Evolutionary conservation across 2,329 filamentous ascomycete genomes (phyloP).

Genomic region (Aspergillus sp.): DNA sequence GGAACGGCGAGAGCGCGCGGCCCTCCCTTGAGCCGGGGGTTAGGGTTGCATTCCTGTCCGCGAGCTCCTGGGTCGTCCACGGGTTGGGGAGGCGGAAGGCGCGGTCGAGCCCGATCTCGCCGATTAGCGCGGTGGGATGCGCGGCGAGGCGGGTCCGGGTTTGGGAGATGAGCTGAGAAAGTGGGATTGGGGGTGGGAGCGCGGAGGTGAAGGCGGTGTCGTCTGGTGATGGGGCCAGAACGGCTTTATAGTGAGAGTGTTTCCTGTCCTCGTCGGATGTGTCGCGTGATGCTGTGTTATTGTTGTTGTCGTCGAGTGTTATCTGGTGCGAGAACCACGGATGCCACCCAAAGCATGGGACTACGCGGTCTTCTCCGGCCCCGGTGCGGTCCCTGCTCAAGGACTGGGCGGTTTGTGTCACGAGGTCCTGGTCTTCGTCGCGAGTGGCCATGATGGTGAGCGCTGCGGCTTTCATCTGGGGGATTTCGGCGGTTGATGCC

Average conservation of each 20-base stretch:
- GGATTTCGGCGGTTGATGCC: constrained; percentile 45
- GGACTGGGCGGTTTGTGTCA: constrained; percentile 37
- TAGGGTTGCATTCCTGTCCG: constrained; percentile 27
- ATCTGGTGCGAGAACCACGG: constrained; percentile 60
- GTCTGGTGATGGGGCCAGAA: constrained; percentile 40
- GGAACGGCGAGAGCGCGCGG: constrained; percentile 47
- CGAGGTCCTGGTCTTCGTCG: constrained; percentile 52
- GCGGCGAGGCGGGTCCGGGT: constrained; percentile 39
- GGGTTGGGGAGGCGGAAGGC: constrained; percentile 51
- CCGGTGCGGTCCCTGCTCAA: constrained; percentile 24
- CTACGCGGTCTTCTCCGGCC: constrained; percentile 33
- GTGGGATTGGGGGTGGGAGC: constrained; percentile 46
- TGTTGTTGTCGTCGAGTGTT: constrained; percentile 33
- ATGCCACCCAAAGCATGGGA: constrained; percentile 60
- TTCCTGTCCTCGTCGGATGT: constrained; percentile 18
- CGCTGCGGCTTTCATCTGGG: constrained; percentile 47
- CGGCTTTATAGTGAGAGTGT: constrained; percentile 44
- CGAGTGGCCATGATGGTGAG: constrained; percentile 57
- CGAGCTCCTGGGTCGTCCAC: constrained; percentile 31
- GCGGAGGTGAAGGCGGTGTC: constrained; percentile 42
- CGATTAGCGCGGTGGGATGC: constrained; percentile 49
- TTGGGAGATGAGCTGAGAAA: constrained; percentile 44
- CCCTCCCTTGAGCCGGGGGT: constrained; percentile 55
- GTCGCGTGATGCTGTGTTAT: constrained; percentile 5
- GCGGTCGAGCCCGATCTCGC: constrained; percentile 55